Evolutionary conservation across 257 asterid genomes (phyloP).

Genomic region (Solanum dulcamara): DNA sequence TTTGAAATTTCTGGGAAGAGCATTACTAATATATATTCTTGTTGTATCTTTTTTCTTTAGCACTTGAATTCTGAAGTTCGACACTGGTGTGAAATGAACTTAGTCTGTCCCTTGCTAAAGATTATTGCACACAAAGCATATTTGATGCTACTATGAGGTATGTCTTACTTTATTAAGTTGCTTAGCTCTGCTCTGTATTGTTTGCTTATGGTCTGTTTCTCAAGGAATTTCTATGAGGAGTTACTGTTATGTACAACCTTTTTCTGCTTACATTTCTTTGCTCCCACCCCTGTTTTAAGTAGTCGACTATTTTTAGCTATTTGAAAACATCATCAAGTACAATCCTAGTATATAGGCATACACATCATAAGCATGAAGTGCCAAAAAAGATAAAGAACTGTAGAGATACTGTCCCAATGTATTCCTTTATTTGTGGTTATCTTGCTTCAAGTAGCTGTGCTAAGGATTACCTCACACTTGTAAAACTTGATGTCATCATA

Average conservation of each 20-base stretch:
- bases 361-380: background rate
- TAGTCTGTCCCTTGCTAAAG: background rate
- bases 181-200: background rate
- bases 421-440: slow-evolving; percentile 12
- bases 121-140: background rate
- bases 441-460: slow-evolving; percentile 1
- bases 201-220: background rate
- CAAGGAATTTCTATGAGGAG: background rate
- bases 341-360: background rate
- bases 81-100: background rate
- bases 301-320: background rate
- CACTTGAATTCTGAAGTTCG: background rate
- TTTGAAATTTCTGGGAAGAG: background rate
- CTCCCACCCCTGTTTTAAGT: background rate
- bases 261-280: background rate
- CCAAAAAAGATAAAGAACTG: background rate
- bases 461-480: slow-evolving; percentile 11
- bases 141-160: background rate
- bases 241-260: background rate
- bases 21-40: background rate
- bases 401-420: background rate
- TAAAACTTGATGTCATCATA: slow-evolving; percentile 1
- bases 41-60: background rate
- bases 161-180: background rate
- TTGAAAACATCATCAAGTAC: background rate